These are phyloP conservation scores for Arthrocladium fulminans DNA, from an alignment of 2,329 filamentous ascomycete genomes.

Conservation along the genomic window DNA sequence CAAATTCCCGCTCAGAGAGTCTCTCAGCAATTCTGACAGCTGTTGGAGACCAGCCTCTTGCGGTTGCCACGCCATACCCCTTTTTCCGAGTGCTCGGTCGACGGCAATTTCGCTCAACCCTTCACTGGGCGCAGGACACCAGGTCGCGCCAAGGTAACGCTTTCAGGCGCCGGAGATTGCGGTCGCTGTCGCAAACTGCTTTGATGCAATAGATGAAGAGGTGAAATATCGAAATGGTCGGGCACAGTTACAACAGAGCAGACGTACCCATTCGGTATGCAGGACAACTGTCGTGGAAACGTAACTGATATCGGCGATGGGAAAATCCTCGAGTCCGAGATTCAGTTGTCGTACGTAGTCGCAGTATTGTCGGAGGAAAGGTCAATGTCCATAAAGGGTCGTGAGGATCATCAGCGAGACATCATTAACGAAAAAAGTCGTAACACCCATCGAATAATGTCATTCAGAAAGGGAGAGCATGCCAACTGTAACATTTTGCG, in stretches of 20 bases:
- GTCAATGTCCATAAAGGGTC: neutral
- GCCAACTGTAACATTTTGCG: conserved; percentile 1
- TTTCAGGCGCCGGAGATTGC: neutral
- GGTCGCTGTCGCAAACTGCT: neutral
- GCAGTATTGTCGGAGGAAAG: neutral
- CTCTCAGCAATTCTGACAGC: conserved; percentile 78
- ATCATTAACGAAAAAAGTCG: conserved; percentile 1
- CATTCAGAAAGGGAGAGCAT: neutral
- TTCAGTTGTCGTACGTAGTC: no score
- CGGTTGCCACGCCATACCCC: conserved; percentile 52
- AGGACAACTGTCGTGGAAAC: neutral
- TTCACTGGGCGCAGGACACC: neutral
- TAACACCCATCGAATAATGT: neutral
- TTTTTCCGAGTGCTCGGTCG: neutral
- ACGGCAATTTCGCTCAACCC: neutral
- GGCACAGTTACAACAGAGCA: no score
- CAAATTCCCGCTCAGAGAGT: conserved; percentile 81
- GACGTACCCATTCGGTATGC: neutral
- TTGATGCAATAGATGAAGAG: neutral
- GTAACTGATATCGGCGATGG: neutral
- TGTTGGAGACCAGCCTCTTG: conserved; percentile 78
- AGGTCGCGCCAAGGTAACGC: neutral
- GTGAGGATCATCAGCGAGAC: conserved; percentile 1
- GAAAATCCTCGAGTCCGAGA: no score
- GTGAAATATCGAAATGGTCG: no score